Evolutionary conservation across 2,329 filamentous ascomycete genomes (phyloP).

Genomic region (Talaromyces atroroseus): DNA sequence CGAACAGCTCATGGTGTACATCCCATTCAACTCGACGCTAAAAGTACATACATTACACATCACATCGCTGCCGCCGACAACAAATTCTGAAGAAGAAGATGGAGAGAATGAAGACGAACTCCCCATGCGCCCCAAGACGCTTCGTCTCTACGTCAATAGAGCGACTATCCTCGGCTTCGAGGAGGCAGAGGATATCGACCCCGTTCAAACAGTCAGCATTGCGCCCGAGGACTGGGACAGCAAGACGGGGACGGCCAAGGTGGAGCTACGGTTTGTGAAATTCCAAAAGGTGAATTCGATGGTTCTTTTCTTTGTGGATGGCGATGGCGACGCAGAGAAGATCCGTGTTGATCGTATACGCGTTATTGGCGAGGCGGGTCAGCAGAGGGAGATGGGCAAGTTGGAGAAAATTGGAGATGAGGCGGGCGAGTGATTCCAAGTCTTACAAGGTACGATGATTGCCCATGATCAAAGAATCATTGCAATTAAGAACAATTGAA

Average conservation of each 20-base stretch:
- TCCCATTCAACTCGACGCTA: slow-evolving; percentile 79
- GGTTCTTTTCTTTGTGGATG: slow-evolving; percentile 82
- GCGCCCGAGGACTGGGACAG: slow-evolving; percentile 71
- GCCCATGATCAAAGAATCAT: too few species aligned
- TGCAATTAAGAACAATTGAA: too few species aligned
- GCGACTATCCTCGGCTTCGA: slow-evolving; percentile 90
- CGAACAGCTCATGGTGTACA: slow-evolving; percentile 88
- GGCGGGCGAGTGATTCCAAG: slow-evolving; percentile 48
- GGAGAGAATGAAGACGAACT: slow-evolving; percentile 70
- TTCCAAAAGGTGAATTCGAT: slow-evolving; percentile 90
- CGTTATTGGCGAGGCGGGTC: slow-evolving; percentile 80
- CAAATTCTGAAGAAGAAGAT: slow-evolving; percentile 38
- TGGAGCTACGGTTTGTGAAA: slow-evolving; percentile 83
- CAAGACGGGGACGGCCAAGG: slow-evolving; percentile 63
- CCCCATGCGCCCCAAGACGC: slow-evolving; percentile 72
- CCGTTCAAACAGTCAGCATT: slow-evolving; percentile 75
- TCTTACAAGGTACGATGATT: too few species aligned
- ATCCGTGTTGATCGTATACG: slow-evolving; percentile 60
- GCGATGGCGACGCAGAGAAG: slow-evolving; percentile 76
- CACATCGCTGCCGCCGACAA: slow-evolving; percentile 65
- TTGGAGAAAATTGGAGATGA: slow-evolving; percentile 89
- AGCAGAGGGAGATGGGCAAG: slow-evolving; percentile 91
- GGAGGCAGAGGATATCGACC: slow-evolving; percentile 79
- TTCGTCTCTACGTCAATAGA: slow-evolving; percentile 83
- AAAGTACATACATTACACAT: slow-evolving; percentile 86